These are phyloP conservation scores for Murraya koenigii DNA, from an alignment of 345 rosid species.

Conservation along the genomic window DNA sequence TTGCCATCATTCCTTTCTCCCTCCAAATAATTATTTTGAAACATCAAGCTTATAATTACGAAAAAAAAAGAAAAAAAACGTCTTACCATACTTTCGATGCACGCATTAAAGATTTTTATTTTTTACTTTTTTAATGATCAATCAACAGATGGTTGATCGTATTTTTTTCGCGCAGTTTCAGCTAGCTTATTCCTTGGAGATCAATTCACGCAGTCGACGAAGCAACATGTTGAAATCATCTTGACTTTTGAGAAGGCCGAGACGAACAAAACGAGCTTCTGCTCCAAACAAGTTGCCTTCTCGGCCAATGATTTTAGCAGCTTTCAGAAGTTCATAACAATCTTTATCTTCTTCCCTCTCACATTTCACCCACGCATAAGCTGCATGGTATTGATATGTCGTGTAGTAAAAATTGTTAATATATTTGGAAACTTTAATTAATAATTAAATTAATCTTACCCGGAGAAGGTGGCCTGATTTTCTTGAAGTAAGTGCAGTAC, in stretches of 20 bases:
- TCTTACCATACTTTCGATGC: too few species aligned
- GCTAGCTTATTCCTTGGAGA: constrained; percentile 22
- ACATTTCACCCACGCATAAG: constrained; percentile 74
- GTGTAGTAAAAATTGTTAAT: too few species aligned
- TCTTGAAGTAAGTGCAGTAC: constrained; percentile 39
- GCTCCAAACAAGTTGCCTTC: constrained; percentile 36
- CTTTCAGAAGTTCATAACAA: constrained; percentile 44
- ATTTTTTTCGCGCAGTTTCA: constrained; percentile 10
- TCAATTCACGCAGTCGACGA: constrained; percentile 26
- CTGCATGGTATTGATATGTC: constrained; percentile 19
- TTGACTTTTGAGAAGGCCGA: constrained; percentile 52
- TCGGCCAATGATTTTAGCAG: constrained; percentile 49
- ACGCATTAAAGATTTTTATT: too few species aligned
- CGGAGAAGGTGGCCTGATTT: constrained; percentile 37
- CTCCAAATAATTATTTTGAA: neutral
- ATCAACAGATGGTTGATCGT: neutral
- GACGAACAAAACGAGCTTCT: constrained; percentile 36
- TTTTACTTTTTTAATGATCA: neutral
- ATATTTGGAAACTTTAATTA: too few species aligned
- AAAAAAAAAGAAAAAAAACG: too few species aligned
- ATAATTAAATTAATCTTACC: constrained; percentile 18
- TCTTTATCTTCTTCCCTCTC: constrained; percentile 46
- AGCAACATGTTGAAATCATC: constrained; percentile 58
- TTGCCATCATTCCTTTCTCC: constrained; percentile 5
- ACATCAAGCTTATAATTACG: neutral